Evolutionary conservation across 768 basidiomycete genomes (phyloP).

Genomic region (Hygrocybe punicea): DNA sequence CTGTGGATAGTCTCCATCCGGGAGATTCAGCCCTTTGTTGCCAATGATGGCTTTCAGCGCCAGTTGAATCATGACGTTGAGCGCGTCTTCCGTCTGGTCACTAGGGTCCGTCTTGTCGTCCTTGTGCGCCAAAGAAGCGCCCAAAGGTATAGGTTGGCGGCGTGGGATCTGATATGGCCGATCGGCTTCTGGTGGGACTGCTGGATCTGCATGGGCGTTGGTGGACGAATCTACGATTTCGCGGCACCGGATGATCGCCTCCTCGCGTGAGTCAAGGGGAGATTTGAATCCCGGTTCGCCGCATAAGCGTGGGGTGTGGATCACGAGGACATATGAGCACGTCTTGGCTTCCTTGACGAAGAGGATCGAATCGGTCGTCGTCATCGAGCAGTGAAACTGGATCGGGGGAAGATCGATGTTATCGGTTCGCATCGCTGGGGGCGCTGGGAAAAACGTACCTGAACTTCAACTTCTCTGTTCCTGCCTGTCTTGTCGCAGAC

Average conservation of each 20-base stretch:
- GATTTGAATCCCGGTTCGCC: constrained; percentile 90
- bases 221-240: constrained; percentile 54
- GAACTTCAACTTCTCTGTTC: constrained; percentile 89
- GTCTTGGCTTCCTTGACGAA: constrained; percentile 92
- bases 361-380: constrained; percentile 83
- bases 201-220: constrained; percentile 23
- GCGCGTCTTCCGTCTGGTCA: constrained; percentile 27
- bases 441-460: constrained; percentile 51
- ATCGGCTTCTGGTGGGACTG: constrained; percentile 47
- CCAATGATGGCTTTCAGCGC: constrained; percentile 38
- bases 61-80: constrained; percentile 37
- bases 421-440: background rate
- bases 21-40: constrained; percentile 18
- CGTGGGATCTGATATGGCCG: constrained; percentile 53
- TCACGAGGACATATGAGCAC: constrained; percentile 90
- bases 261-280: constrained; percentile 58
- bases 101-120: constrained; percentile 1
- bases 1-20: constrained; percentile 26
- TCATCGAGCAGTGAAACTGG: constrained; percentile 95
- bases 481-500: constrained; percentile 89
- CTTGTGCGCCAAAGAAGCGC: constrained; percentile 13
- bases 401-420: constrained; percentile 15
- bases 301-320: constrained; percentile 93
- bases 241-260: constrained; percentile 73
- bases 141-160: constrained; percentile 44